A percentile compares a stretch with the other conserved stretches of the same genome.
Evolutionary conservation across 257 asterid genomes (phyloP).

Genomic region (Petunia secreta): DNA sequence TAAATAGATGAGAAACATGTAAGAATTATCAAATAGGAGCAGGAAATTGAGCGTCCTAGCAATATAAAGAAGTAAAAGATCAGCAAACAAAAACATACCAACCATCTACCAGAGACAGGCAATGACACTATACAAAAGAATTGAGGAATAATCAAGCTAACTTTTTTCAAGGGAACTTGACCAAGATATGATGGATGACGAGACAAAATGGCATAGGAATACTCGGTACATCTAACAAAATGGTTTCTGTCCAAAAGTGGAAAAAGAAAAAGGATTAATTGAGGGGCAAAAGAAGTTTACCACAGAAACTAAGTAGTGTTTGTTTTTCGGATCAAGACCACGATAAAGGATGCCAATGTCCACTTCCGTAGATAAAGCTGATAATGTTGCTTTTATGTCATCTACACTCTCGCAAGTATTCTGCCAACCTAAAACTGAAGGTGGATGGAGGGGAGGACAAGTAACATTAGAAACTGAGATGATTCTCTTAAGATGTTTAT

Average conservation of each 20-base stretch:
- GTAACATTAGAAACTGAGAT: constrained; percentile 16
- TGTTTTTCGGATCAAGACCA: constrained; percentile 67
- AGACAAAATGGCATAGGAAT: no score
- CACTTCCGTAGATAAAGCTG: constrained; percentile 68
- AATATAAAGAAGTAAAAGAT: neutral
- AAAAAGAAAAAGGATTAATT: no score
- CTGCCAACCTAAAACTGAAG: constrained; percentile 93
- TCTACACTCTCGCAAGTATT: constrained; percentile 78
- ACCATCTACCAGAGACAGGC: constrained; percentile 49
- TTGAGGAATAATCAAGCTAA: no score
- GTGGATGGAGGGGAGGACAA: constrained; percentile 26
- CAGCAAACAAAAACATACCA: neutral
- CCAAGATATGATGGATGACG: no score
- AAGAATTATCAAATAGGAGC: neutral
- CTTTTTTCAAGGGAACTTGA: no score
- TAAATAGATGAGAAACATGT: neutral
- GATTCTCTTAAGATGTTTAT: neutral
- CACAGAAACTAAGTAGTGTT: constrained; percentile 59
- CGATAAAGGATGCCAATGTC: constrained; percentile 70
- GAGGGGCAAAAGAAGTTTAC: constrained; percentile 39
- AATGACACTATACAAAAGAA: no score
- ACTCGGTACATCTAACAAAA: no score
- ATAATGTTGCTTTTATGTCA: constrained; percentile 60
- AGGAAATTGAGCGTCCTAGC: constrained; percentile 3
- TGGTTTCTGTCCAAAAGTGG: no score